Percentiles rank a stretch among this genome's conserved stretches.
phyloP scores from a whole-genome alignment of 495 filamentous ascomycete species.

The Letharia columbiana region DNA sequence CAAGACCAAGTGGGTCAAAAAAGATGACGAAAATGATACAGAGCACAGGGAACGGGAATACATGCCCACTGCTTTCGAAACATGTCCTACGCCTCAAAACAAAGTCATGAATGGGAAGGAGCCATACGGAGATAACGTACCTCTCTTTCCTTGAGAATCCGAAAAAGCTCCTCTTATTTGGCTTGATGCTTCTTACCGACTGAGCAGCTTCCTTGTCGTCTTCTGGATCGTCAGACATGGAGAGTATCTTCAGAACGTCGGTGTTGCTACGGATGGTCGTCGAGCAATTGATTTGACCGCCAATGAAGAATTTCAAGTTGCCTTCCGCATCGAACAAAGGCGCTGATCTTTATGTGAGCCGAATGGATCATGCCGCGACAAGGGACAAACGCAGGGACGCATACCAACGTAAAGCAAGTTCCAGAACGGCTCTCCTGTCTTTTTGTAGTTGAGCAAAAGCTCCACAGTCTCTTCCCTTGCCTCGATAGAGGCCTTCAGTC shows the following conservation, averaged over 20 bases:
- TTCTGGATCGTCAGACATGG: slow-evolving; percentile 27
- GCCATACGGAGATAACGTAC: background rate
- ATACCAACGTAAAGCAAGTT: slow-evolving; percentile 42
- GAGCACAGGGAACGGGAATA: background rate
- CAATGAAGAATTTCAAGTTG: slow-evolving; percentile 40
- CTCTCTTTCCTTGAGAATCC: slow-evolving; percentile 29
- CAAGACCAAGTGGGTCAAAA: background rate
- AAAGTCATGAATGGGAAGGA: background rate
- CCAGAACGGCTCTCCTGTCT: slow-evolving; percentile 48
- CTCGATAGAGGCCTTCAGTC: slow-evolving; percentile 37
- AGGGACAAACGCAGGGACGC: slow-evolving; percentile 2
- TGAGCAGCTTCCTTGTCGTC: slow-evolving; percentile 17
- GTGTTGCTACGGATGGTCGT: slow-evolving; percentile 40
- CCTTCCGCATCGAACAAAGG: slow-evolving; percentile 40
- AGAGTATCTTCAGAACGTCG: slow-evolving; percentile 43
- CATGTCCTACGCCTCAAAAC: too few relatives aligned
- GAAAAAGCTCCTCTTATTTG: slow-evolving; percentile 26
- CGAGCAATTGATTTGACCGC: slow-evolving; percentile 49
- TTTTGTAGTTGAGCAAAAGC: slow-evolving; percentile 44
- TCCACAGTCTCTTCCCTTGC: slow-evolving; percentile 40
- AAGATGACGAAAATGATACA: background rate
- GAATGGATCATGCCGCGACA: background rate
- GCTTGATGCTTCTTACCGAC: slow-evolving; percentile 18
- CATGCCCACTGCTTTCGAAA: background rate
- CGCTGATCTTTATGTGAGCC: slow-evolving; percentile 23